Evolutionary conservation across 2,329 filamentous ascomycete species (phyloP).

Genomic region (Aspergillus versicolor): DNA sequence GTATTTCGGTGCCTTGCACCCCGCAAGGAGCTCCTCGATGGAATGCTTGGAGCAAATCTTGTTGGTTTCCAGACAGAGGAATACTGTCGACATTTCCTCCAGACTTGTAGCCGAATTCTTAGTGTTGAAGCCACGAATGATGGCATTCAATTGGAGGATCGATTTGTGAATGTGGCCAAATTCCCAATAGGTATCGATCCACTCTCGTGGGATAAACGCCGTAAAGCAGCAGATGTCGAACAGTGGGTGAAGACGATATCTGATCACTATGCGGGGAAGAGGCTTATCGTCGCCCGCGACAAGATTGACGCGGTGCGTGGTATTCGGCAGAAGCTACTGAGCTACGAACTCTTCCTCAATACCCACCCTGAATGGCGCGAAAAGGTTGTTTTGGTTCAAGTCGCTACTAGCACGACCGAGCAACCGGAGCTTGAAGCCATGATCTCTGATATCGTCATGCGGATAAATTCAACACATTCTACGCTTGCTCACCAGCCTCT

Average conservation of each 20-base stretch:
- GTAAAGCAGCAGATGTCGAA: conserved; percentile 69
- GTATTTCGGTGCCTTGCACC: conserved; percentile 90
- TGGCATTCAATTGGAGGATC: conserved; percentile 85
- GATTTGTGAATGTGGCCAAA: conserved; percentile 84
- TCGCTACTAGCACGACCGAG: conserved; percentile 86
- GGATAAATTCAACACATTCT: conserved; percentile 88
- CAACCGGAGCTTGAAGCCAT: conserved; percentile 83
- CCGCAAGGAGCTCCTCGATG: conserved; percentile 81
- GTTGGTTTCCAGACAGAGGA: conserved; percentile 93
- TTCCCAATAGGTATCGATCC: conserved; percentile 91
- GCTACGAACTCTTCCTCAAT: conserved; percentile 91
- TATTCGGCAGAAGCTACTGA: conserved; percentile 87
- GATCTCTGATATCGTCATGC: conserved; percentile 89
- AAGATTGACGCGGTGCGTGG: conserved; percentile 92
- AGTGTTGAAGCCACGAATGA: conserved; percentile 87
- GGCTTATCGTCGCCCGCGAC: conserved; percentile 86
- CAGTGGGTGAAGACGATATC: conserved; percentile 78
- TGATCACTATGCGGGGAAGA: conserved; percentile 83
- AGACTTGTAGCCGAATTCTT: conserved; percentile 89
- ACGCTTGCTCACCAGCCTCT: conserved; percentile 89
- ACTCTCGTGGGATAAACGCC: conserved; percentile 67
- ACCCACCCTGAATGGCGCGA: conserved; percentile 88
- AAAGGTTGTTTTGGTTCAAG: conserved; percentile 84
- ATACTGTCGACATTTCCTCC: conserved; percentile 90
- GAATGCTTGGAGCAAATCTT: conserved; percentile 88